A percentile compares a stretch with the other conserved stretches of the same genome.
phyloP scores from a whole-genome alignment of 306 rosid species.

The Prunus dulcis region DNA sequence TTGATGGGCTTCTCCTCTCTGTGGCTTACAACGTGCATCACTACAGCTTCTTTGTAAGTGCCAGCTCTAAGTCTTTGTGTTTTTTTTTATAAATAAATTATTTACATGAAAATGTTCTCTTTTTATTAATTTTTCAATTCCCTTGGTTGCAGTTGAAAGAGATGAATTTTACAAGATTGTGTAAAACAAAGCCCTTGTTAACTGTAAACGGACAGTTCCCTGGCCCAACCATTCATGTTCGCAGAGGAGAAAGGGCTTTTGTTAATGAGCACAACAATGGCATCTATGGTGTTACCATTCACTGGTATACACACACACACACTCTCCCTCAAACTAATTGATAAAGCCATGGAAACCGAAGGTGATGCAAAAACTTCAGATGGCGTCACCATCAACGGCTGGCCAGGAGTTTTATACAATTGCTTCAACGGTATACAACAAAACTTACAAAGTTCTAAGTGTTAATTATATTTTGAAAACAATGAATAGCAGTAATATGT shows the following conservation, averaged over 20 bases:
- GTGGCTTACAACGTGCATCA: slow-evolving; percentile 22
- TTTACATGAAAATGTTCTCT: no score
- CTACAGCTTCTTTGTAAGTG: slow-evolving; percentile 24
- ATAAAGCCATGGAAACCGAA: background rate
- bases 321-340: no score
- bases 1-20: background rate
- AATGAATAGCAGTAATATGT: no score
- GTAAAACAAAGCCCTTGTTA: slow-evolving; percentile 26
- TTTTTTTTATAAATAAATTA: no score
- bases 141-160: slow-evolving; percentile 18
- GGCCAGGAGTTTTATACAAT: slow-evolving; percentile 11
- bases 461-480: no score
- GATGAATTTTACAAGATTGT: slow-evolving; percentile 19
- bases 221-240: slow-evolving; percentile 21
- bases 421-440: slow-evolving; percentile 14
- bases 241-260: slow-evolving; percentile 17
- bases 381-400: slow-evolving; percentile 18
- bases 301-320: background rate
- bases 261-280: slow-evolving; percentile 16
- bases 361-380: background rate
- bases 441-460: no score
- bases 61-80: no score
- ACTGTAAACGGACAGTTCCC: slow-evolving; percentile 22
- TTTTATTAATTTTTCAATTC: no score
- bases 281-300: slow-evolving; percentile 25